Evolutionary conservation across 2,329 filamentous ascomycete genomes (phyloP).

Genomic region (Verticillium isaacii): DNA sequence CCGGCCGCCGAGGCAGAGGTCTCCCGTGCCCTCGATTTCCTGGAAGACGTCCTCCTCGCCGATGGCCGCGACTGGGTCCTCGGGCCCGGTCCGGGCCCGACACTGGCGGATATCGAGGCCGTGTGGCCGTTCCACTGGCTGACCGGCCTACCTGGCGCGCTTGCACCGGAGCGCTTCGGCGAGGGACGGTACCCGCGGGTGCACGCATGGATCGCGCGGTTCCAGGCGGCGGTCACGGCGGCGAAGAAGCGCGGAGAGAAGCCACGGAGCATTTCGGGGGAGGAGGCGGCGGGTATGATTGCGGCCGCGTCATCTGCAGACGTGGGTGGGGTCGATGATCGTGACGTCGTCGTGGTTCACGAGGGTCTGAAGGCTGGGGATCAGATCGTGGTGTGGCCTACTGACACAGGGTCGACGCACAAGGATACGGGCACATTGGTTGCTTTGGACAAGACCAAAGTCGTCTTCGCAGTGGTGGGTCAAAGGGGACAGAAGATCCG

Average conservation of each 20-base stretch:
- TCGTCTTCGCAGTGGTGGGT: slow-evolving; percentile 50
- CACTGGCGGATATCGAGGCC: slow-evolving; percentile 64
- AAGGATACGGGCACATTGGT: slow-evolving; percentile 54
- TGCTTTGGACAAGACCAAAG: slow-evolving; percentile 45
- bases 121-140: slow-evolving; percentile 68
- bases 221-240: slow-evolving; percentile 40
- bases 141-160: slow-evolving; percentile 44
- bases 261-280: slow-evolving; percentile 42
- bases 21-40: slow-evolving; percentile 45
- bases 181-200: slow-evolving; percentile 50
- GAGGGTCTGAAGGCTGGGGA: slow-evolving; percentile 48
- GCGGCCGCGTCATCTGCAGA: slow-evolving; percentile 11
- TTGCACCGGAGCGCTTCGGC: slow-evolving; percentile 49
- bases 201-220: slow-evolving; percentile 62
- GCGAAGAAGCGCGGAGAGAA: slow-evolving; percentile 31
- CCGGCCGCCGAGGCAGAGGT: slow-evolving; percentile 55
- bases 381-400: slow-evolving; percentile 54
- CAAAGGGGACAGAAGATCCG: slow-evolving; percentile 35
- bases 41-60: slow-evolving; percentile 58
- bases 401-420: slow-evolving; percentile 55
- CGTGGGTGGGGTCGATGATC: background rate
- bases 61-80: slow-evolving; percentile 66
- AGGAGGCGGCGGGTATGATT: slow-evolving; percentile 47
- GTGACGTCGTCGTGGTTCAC: slow-evolving; percentile 21
- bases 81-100: slow-evolving; percentile 39